phyloP scores from a whole-genome alignment of 2,329 filamentous ascomycete genomes.

The Botrytis byssoidea region DNA sequence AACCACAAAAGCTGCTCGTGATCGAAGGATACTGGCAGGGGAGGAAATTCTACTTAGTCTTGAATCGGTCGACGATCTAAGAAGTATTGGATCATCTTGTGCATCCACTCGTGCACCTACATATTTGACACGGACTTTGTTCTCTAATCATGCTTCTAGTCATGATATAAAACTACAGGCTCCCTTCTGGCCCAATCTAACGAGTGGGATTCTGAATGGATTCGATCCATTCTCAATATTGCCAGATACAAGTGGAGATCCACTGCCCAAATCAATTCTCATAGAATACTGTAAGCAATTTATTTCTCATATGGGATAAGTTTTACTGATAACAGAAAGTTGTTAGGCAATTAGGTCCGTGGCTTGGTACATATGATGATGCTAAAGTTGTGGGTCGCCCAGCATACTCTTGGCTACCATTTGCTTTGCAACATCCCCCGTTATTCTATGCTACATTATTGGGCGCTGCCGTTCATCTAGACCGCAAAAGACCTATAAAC shows the following conservation, averaged over 20 bases:
- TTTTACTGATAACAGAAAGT: slow-evolving; percentile 8
- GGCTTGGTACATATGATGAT: slow-evolving; percentile 27
- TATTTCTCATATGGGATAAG: neutral
- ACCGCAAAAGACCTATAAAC: slow-evolving; percentile 23
- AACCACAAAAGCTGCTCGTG: slow-evolving; percentile 17
- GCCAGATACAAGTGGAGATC: slow-evolving; percentile 9
- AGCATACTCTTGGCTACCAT: slow-evolving; percentile 25
- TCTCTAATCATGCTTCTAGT: neutral
- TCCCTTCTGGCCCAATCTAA: neutral
- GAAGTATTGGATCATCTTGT: neutral
- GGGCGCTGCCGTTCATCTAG: slow-evolving; percentile 28
- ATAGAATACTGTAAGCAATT: slow-evolving; percentile 15
- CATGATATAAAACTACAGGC: neutral
- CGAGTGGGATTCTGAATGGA: neutral
- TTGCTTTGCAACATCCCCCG: slow-evolving; percentile 26
- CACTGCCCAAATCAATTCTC: slow-evolving; percentile 13
- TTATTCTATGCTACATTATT: slow-evolving; percentile 31
- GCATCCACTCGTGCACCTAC: neutral
- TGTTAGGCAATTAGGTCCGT: slow-evolving; percentile 25
- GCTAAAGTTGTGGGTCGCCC: slow-evolving; percentile 1
- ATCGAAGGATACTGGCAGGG: slow-evolving; percentile 24
- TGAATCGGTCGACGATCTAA: slow-evolving; percentile 25
- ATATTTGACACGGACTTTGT: neutral
- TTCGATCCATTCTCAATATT: slow-evolving; percentile 19
- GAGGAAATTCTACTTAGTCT: slow-evolving; percentile 25